A percentile compares a stretch with the other conserved stretches of the same genome.
These are phyloP conservation scores for Mycena capillaripes DNA, from an alignment of 768 basidiomycete species.

Conservation along the genomic window DNA sequence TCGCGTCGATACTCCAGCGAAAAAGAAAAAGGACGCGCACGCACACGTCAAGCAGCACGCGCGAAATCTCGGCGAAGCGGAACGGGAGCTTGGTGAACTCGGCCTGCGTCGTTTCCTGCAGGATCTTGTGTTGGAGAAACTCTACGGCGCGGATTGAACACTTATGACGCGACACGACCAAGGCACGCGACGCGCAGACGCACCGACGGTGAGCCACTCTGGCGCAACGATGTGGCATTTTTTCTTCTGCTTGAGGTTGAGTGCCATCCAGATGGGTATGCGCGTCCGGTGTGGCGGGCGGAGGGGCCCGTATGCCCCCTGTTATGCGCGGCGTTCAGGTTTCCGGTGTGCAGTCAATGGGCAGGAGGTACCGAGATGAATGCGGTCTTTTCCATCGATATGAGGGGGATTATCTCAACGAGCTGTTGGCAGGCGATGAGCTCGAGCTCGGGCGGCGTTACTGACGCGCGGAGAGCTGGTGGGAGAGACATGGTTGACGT, in stretches of 20 bases:
- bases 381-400: slow-evolving; percentile 91
- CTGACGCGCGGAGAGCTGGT: slow-evolving; percentile 72
- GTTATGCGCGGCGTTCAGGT: slow-evolving; percentile 38
- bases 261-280: slow-evolving; percentile 97
- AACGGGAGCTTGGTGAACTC: slow-evolving; percentile 88
- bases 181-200: too few relatives aligned
- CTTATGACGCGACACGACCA: neutral
- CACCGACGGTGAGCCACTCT: slow-evolving; percentile 89
- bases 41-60: slow-evolving; percentile 94
- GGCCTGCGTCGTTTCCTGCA: slow-evolving; percentile 78
- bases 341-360: slow-evolving; percentile 21
- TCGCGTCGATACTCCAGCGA: neutral
- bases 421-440: slow-evolving; percentile 88
- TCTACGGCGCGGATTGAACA: slow-evolving; percentile 60
- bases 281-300: slow-evolving; percentile 86
- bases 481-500: slow-evolving; percentile 79
- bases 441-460: slow-evolving; percentile 89
- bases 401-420: slow-evolving; percentile 89
- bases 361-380: slow-evolving; percentile 82
- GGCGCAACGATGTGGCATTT: slow-evolving; percentile 95
- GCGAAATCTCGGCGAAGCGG: slow-evolving; percentile 91
- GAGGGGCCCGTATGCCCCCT: slow-evolving; percentile 96
- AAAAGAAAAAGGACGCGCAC: slow-evolving; percentile 43
- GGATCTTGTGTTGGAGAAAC: slow-evolving; percentile 81
- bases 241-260: slow-evolving; percentile 93